Evolutionary conservation across 2,329 filamentous ascomycete genomes (phyloP), one percentile per base, ranked within the genome.

Genomic region (Sporothrix luriei): DNA sequence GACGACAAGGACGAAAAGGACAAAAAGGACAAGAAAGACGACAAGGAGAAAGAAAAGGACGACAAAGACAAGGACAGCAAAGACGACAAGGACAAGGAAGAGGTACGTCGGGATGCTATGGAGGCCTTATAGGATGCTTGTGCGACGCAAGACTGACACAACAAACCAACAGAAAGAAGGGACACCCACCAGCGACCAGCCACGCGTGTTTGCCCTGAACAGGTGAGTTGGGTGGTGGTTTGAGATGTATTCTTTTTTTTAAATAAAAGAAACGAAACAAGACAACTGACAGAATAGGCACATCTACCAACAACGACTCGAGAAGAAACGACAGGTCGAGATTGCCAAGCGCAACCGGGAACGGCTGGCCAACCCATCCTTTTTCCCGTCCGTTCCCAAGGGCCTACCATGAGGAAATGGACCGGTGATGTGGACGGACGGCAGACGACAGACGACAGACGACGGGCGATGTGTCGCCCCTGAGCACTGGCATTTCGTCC

Each of bases 381-480:
- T 91, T 71, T 98, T 98, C 76, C 95, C 95, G 1, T 91, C 91
- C 54, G 93, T 95, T 0, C 94, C 94, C 2, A 91, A 87, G 66
- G 86, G 85, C 52, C 76, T 82, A 9, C 85, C 84, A 0, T 79
- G 46, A 19, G 33, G 57, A 33, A 19, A 33, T 4, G 29, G 33
- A 33, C 33, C 6, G 5, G 9, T 7, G 6, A 33, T 7, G 33
- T 33, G 33, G 29, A 33, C 5, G 29, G 29, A 6, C 29, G 5
- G 7, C 5, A 33, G 29, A 33, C 29, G 5, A 33, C 5, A 33
- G 29, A 33, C 33, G 26, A 11, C 54, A 10, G 19, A 19, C 13
- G 24, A 14, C 54, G n/a, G 38, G 24, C 29, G 57, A 26, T n/a
- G 3, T 38, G 40, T 43, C 14, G 19, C 21, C n/a, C 9, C 14